Conservation (phyloP, 164 flowering plant genomes). For the Magnolia kwangsiensis region DNA sequence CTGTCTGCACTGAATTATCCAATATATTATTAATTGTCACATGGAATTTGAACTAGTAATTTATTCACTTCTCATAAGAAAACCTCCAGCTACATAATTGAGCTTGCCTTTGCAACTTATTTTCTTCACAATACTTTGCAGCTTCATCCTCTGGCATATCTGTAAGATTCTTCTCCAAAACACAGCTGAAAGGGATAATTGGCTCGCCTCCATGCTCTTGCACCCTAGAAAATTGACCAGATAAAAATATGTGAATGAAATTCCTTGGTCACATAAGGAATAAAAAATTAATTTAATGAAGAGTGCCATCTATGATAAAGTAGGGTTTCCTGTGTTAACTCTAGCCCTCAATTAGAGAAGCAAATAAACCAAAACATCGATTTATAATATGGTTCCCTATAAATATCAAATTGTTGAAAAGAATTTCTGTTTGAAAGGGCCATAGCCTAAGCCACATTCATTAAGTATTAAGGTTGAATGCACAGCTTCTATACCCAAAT, state of each 20-base stretch:
- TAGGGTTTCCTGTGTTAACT: neutral
- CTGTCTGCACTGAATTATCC: no score
- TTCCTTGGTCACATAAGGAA: neutral
- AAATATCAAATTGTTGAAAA: neutral
- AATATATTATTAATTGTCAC: no score
- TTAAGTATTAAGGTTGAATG: no score
- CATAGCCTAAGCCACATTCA: no score
- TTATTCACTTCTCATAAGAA: neutral
- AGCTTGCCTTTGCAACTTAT: conserved; percentile 84
- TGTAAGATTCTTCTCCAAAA: conserved; percentile 75
- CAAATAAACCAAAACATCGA: neutral
- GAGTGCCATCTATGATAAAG: neutral
- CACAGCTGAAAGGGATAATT: conserved; percentile 90
- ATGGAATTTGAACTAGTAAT: no score
- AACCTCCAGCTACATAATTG: neutral
- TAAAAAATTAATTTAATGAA: neutral
- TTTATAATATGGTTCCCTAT: neutral
- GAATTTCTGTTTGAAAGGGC: no score
- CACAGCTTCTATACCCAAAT: no score
- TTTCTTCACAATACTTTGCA: conserved; percentile 91
- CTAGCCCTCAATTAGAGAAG: neutral
- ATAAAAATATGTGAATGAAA: neutral
- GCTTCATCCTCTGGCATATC: conserved; percentile 89
- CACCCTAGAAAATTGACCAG: conserved; percentile 52
- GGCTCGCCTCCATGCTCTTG: conserved; percentile 95